These are phyloP conservation scores for Nemophila menziesii DNA, from an alignment of 257 asterid genomes.

Conservation along the genomic window DNA sequence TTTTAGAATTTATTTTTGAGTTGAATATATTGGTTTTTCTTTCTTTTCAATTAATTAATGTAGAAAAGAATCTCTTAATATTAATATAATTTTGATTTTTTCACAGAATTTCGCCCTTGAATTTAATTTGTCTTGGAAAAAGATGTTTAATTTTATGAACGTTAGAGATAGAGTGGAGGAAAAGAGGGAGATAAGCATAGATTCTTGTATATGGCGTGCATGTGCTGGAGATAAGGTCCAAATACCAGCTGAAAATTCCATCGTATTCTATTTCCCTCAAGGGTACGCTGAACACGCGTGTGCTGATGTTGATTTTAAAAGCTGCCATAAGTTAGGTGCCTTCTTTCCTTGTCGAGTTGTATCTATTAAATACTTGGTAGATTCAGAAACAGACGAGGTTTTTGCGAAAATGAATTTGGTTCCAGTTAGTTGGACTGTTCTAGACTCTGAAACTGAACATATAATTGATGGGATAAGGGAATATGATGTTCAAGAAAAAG, in stretches of 20 bases:
- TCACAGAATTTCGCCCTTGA: slow-evolving; percentile 24
- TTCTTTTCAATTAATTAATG: slow-evolving; percentile 7
- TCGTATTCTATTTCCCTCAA: slow-evolving; percentile 77
- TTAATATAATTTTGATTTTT: slow-evolving; percentile 7
- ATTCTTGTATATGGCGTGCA: slow-evolving; percentile 88
- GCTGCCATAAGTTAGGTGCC: slow-evolving; percentile 34
- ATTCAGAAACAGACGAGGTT: slow-evolving; percentile 39
- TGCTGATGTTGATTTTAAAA: slow-evolving; percentile 45
- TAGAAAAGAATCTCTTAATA: slow-evolving; percentile 1
- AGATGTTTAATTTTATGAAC: slow-evolving; percentile 57
- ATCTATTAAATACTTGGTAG: slow-evolving; percentile 61
- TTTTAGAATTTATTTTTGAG: neutral
- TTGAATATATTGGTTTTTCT: slow-evolving; percentile 1
- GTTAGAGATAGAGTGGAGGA: slow-evolving; percentile 41
- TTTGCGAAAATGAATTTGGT: slow-evolving; percentile 19
- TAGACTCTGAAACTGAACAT: slow-evolving; percentile 13
- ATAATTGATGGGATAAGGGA: slow-evolving; percentile 5
- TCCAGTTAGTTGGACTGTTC: slow-evolving; percentile 14
- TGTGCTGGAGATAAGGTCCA: slow-evolving; percentile 95
- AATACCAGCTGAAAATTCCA: slow-evolving; percentile 56
- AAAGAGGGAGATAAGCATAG: slow-evolving; percentile 51
- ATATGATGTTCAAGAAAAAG: slow-evolving; percentile 19
- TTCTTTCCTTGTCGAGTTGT: slow-evolving; percentile 48
- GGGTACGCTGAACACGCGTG: slow-evolving; percentile 78
- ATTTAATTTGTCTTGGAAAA: slow-evolving; percentile 4